Percentiles rank a stretch among this genome's conserved stretches.
Conservation (phyloP, 371 early-diverging fungal genomes). For the Mucor mucedo region DNA sequence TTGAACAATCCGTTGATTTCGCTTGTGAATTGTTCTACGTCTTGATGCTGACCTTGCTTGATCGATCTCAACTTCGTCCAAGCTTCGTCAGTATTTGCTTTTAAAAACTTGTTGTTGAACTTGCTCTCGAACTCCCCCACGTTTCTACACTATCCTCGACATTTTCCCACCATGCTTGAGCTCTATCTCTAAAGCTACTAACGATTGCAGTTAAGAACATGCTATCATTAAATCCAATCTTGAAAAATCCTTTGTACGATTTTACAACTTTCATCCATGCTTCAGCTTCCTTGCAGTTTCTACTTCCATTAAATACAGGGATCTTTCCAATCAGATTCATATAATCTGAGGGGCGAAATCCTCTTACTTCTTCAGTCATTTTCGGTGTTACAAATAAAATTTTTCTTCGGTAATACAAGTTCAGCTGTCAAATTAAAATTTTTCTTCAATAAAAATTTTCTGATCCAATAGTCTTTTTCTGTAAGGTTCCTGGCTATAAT, state of each 20-base stretch:
- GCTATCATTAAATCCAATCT: neutral
- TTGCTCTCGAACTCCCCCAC: neutral
- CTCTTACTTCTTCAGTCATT: too few relatives aligned
- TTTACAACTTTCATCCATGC: neutral
- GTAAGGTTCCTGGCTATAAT: too few relatives aligned
- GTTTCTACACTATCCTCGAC: neutral
- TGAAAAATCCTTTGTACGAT: neutral
- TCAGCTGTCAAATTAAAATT: too few relatives aligned
- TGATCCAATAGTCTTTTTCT: too few relatives aligned
- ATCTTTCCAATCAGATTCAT: conserved; percentile 2
- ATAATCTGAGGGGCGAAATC: too few relatives aligned
- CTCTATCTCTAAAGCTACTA: neutral
- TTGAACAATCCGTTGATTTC: neutral
- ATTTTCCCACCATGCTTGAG: neutral
- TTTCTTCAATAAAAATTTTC: too few relatives aligned
- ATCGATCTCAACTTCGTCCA: neutral
- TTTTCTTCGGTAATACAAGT: too few relatives aligned
- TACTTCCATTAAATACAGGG: neutral
- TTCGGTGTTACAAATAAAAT: too few relatives aligned
- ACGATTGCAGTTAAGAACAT: too few relatives aligned
- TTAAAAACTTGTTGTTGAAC: conserved; percentile 1
- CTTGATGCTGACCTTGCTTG: neutral
- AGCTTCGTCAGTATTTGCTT: neutral
- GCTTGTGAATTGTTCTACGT: neutral
- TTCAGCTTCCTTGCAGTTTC: neutral